Evolutionary conservation across 2,329 filamentous ascomycete species (phyloP), one percentile per base, ranked within the genome.

Genomic region (Stachybotrys echinatus): DNA sequence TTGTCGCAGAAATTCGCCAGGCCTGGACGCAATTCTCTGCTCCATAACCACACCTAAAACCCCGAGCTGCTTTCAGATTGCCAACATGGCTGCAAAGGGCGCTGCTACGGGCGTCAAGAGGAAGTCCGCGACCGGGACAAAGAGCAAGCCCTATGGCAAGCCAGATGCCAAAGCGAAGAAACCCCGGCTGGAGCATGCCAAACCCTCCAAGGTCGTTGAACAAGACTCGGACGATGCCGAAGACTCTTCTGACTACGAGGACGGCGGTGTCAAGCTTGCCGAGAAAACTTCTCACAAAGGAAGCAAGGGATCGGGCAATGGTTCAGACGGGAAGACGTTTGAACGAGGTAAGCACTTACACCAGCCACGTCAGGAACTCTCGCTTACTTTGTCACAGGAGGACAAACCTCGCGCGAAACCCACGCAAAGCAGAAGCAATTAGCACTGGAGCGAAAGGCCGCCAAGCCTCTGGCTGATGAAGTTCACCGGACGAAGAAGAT

Each of bases 371-470:
- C 17, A 19, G 3, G n/a, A 45, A 45, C 20, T 14, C 19, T 17
- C 8, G 6, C 17, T 27, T 43, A 47, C 34, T 23, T 27, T 20
- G 21, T 12, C 47, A 50, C 34, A 50, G 14, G 52, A 83, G 84
- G 70, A 47, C 74, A 82, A 67, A 88, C 78, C 52, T 89, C 88
- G 8, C 86, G 85, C 64, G 94, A 99, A 76, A 85, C 91, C 20
- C 94, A 97, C 68, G 84, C 85, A 46, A 96, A 96, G 70, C 94
- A 99, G 72, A 96, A 92, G 70, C 87, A 87, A 55, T 76, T 96
- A 47, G 87, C 84, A 21, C 87, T 85, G 63, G 92, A 97, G 66
- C 89, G 95, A 59, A 96, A 92, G 76, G 86, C 89, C 37, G 86
- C 88, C 42, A 97, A 96, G 73, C 94, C 94, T 21, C 85, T 97